Base-by-base conservation (phyloP, 208 protist species). In the Wallacemonas collosoma region DNA sequence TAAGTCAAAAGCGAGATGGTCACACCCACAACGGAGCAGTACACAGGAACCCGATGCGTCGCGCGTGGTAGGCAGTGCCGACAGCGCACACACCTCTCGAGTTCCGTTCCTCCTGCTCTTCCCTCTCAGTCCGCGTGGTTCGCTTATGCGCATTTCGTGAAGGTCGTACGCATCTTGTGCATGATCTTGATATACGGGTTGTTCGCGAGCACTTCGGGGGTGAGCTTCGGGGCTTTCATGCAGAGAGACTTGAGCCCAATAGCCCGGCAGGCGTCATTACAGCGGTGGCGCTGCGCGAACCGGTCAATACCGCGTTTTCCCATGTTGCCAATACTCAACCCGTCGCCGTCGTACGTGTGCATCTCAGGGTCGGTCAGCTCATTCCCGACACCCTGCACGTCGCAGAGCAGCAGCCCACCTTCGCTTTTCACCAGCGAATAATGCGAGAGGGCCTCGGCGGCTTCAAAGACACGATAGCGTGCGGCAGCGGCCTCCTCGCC, bases 361-460 rank as follows among this genome's bases (percentile, higher is more conserved):
- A 93, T 71, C 71, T 94, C 85, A 3, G 88, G 83, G 63, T 94
- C 89, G 40, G 89, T 94, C 35, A 91, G 79, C 3, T 81, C 47
- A 72, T 68, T 80, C 11, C 66, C 69, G 2, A 93, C 87, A 14
- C 89, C 89, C 60, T 94, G 89, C 26, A 94, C 76, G 55, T 94
- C 89, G 70, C 84, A 90, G 12, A 94, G 60, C 12, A 94, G 75
- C 73, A 90, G 50, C 0, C 70, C 73, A 12, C 81, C 80, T 11
- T 77, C 80, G 40, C 83, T 87, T 53, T 73, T 71, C n/a, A 75
- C 38, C 36, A 88, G 80, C 5, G 87, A 89, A 69, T 88, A 94
- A 76, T 94, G 89, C 26, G 85, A 88, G 45, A 94, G 85, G 0
- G 89, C 89, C 80, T 97, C 89, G 7, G 93, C 88, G 8, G 86